Evolutionary conservation across 2,329 filamentous ascomycete genomes (phyloP).

Genomic region (Thermothelomyces thermophilus): DNA sequence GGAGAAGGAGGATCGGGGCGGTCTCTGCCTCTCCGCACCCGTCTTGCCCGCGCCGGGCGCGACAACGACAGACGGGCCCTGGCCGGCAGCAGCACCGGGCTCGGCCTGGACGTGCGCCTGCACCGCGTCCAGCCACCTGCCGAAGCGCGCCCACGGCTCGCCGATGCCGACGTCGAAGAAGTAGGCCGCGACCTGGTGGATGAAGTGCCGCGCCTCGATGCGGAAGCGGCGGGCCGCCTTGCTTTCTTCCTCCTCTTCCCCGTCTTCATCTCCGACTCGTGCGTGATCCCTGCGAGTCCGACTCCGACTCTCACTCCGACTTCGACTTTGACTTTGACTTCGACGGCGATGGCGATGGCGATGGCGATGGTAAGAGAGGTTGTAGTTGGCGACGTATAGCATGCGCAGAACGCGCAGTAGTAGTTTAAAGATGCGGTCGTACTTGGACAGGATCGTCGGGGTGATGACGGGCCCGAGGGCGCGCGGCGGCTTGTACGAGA

Average conservation of each 20-base stretch:
- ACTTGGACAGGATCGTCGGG: conserved; percentile 62
- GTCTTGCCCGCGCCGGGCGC: too few relatives aligned
- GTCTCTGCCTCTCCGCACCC: too few relatives aligned
- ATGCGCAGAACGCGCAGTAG: conserved; percentile 72
- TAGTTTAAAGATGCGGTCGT: conserved; percentile 78
- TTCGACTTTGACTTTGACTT: too few relatives aligned
- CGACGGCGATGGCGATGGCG: background rate
- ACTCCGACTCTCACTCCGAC: too few relatives aligned
- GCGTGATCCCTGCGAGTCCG: too few relatives aligned
- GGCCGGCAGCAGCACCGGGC: too few relatives aligned
- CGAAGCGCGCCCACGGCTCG: conserved; percentile 66
- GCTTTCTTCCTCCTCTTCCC: conserved; percentile 28
- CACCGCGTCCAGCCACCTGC: conserved; percentile 56
- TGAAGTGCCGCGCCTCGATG: conserved; percentile 73
- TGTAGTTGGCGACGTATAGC: conserved; percentile 64
- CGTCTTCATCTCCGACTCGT: conserved; percentile 27
- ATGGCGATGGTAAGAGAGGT: conserved; percentile 34
- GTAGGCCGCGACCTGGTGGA: conserved; percentile 65
- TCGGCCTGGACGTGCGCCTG: conserved; percentile 33
- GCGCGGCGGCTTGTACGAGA: conserved; percentile 73
- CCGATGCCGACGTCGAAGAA: conserved; percentile 74
- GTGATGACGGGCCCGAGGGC: conserved; percentile 71
- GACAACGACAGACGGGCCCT: too few relatives aligned
- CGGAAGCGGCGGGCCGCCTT: conserved; percentile 54
- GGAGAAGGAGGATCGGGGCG: too few relatives aligned